These are phyloP conservation scores for Hibiscus tridactylites DNA, from an alignment of 345 rosid genomes.

Conservation along the genomic window DNA sequence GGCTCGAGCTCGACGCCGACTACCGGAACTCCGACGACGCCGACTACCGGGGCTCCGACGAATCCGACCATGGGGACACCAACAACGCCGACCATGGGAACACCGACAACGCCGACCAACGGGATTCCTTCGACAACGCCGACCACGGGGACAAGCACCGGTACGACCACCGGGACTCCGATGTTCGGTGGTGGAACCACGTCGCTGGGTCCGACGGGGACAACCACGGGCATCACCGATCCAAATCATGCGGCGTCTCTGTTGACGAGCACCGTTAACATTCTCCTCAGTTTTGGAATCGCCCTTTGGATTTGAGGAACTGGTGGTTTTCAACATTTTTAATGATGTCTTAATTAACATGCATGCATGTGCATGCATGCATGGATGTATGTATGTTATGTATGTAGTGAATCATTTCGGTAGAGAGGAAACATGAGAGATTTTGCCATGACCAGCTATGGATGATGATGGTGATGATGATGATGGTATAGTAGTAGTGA, in stretches of 20 bases:
- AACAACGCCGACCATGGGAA: background rate
- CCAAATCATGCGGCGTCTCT: slow-evolving; percentile 12
- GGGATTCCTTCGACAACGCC: slow-evolving; percentile 12
- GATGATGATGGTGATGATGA: background rate
- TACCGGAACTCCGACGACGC: background rate
- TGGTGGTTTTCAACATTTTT: background rate
- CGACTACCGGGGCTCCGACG: background rate
- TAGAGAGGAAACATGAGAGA: slow-evolving; percentile 21
- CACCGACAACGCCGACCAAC: background rate
- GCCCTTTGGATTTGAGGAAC: background rate
- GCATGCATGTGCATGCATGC: background rate
- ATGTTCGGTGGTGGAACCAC: background rate
- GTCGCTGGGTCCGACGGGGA: background rate
- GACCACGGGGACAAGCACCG: slow-evolving; percentile 10
- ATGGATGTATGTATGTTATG: background rate
- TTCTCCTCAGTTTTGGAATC: slow-evolving; percentile 6
- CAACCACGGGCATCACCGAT: slow-evolving; percentile 9
- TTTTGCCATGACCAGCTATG: slow-evolving; percentile 25
- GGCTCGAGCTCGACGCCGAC: slow-evolving; percentile 15
- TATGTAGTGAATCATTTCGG: background rate
- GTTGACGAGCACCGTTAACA: slow-evolving; percentile 1
- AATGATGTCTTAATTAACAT: background rate
- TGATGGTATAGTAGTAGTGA: background rate
- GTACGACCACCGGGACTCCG: background rate
- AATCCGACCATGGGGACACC: slow-evolving; percentile 2